Conservation (phyloP, 2,329 filamentous ascomycete genomes). For the Talaromyces sp. region DNA sequence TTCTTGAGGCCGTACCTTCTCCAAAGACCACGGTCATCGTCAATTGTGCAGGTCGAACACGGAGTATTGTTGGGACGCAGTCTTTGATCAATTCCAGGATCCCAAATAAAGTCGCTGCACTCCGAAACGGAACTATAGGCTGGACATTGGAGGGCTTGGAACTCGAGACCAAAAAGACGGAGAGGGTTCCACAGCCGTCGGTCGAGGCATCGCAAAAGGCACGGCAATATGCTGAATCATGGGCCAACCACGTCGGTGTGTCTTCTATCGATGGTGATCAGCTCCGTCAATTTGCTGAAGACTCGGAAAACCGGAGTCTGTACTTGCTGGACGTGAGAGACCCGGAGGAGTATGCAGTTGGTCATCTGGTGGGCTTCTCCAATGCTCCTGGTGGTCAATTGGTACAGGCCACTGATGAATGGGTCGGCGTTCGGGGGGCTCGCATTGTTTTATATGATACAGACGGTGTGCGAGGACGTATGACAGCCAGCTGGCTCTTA, state of each 20-base stretch:
- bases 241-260: constrained; percentile 3
- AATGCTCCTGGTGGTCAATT: constrained; percentile 28
- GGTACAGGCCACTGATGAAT: constrained; percentile 28
- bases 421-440: constrained; percentile 26
- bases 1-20: constrained; percentile 23
- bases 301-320: constrained; percentile 16
- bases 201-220: constrained; percentile 8
- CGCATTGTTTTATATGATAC: constrained; percentile 25
- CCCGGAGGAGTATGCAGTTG: constrained; percentile 21
- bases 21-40: constrained; percentile 24
- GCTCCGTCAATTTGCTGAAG: constrained; percentile 9
- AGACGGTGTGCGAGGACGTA: constrained; percentile 24
- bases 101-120: constrained; percentile 23
- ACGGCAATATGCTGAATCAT: neutral
- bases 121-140: constrained; percentile 27
- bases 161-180: constrained; percentile 19
- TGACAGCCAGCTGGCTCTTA: constrained; percentile 26
- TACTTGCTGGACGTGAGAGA: constrained; percentile 27
- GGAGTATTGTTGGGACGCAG: constrained; percentile 27
- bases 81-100: constrained; percentile 23
- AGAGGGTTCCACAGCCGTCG: constrained; percentile 14
- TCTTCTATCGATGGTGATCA: constrained; percentile 1
- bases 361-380: constrained; percentile 21
- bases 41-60: constrained; percentile 28
- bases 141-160: constrained; percentile 25